Base-by-base conservation (phyloP, 2,329 filamentous ascomycete species). In the Penicillium digitatum region DNA sequence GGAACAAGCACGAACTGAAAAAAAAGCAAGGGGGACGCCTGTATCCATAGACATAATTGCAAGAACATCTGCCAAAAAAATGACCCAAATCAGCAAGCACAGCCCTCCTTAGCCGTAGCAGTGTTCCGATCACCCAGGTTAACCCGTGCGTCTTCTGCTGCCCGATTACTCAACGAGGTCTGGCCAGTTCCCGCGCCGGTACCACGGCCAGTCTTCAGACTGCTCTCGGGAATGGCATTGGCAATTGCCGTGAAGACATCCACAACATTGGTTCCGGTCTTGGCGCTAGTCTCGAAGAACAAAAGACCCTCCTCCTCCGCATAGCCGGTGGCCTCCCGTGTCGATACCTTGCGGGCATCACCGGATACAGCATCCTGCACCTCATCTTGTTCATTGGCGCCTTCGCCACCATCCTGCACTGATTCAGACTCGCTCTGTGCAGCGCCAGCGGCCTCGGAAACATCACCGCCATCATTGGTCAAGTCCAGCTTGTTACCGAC, bases 211-310 rank as follows among this genome's bases (percentile, higher is more conserved):
- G 87, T 92, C 84, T 97, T 97, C 72, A 97, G 79, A 60, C 90
- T 96, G 49, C 91, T 95, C 80, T 99, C 94, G 1, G 94, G 94
- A 67, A 99, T 99, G 38, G 92, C 91, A 71, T 97, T 97, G 57
- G 94, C 94, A 71, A 99, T 99, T 31, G 94, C 94, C 43, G 92
- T 96, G 72, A 99, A 99, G 31, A 99, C 94, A 66, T 96, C 93
- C 50, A 88, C 86, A 37, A 99, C 94, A 73, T 96, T 96, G 70
- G 88, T 83, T 26, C 94, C 94, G 4, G 90, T 94, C 85, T 99
- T 99, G 45, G 94, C 94, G 72, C 90, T 95, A 16, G 94, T 99
- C 81, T 99, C 94, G 73, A 96, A 97, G 79, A 99, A 99, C 62
- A 99, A 75, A 62, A 99, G 78, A 52, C 87, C 85, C 76, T 99